Evolutionary conservation across 441 rosid species (phyloP).

Genomic region (Monsonia emarginata): DNA sequence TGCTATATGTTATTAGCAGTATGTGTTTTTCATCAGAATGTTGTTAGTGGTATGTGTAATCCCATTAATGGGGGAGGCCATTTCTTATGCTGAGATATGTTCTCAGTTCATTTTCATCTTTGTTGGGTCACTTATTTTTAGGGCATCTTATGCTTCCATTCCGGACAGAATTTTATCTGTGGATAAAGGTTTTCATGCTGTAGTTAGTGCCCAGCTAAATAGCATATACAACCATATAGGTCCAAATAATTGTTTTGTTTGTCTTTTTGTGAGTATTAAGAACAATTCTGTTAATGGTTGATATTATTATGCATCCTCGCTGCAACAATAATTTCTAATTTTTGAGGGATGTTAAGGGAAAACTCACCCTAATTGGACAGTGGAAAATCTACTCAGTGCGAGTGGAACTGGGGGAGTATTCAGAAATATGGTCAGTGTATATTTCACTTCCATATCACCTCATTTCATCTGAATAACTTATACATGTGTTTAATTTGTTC

Average conservation of each 20-base stretch:
- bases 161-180: not conserved
- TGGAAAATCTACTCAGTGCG: not conserved
- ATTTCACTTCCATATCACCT: not conserved
- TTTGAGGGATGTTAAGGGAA: not conserved
- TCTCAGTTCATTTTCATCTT: not conserved
- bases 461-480: not conserved
- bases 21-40: constrained; percentile 6
- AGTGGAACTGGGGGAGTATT: not conserved
- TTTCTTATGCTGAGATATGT: not conserved
- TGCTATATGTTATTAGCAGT: too few relatives aligned
- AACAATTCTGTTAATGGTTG: not conserved
- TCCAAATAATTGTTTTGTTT: not conserved
- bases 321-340: not conserved
- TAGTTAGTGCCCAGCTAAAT: not conserved
- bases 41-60: not conserved
- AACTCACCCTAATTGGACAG: not conserved
- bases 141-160: not conserved
- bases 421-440: not conserved
- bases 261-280: not conserved
- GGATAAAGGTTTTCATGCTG: not conserved
- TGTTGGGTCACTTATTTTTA: not conserved
- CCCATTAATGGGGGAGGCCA: not conserved
- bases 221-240: not conserved
- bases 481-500: not conserved
- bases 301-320: not conserved